Base-by-base conservation (phyloP, 495 filamentous ascomycete species). In the Parathielavia hyrcaniae region DNA sequence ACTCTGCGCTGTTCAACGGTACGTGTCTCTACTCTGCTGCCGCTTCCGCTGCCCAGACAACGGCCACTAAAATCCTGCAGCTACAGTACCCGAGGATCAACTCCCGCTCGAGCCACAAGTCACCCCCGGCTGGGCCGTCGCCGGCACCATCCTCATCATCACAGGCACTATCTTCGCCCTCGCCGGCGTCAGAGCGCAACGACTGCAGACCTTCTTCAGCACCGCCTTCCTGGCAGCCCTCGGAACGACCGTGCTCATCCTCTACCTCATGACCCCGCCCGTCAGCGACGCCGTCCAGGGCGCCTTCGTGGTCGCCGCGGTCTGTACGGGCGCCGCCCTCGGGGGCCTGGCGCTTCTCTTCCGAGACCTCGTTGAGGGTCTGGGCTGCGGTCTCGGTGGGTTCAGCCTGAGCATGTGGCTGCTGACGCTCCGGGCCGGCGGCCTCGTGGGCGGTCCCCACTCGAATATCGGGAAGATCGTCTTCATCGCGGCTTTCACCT, bases 401-500 rank as follows among this genome's bases (percentile, higher is more conserved):
- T 95, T 93, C 68, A 90, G 84, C 61, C 65, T 93, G 19, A 86
- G 87, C 64, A 96, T 96, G 91, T 96, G 92, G 89, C 66, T 97
- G 50, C 76, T 97, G 35, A 83, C 84, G 11, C 68, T 97, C 20
- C 88, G 83, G 58, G 74, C 84, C 0, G 92, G 90, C 20, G 91
- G 89, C 10, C 78, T 96, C 12, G 73, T 96, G 40, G 72, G 74
- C 13, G 3, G 76, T 76, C 1, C 77, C 6, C 26, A 30, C 2
- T 30, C 26, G 2, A 30, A 74, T 9, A 75, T 73, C 36, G 78
- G 85, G 19, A 91, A 85, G 67, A 77, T 81, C 4, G 84, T 86
- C 13, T 84, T 97, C 62, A 93, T 97, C 58, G 78, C 82, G 10
- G 81, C 77, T 4, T 85, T 96, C 53, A 83, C 84, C 2, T 67